Percentiles rank a stretch among this genome's conserved stretches.
These are phyloP conservation scores for Suhomyces sp. DNA, from an alignment of 805 yeast genomes.

Conservation along the genomic window DNA sequence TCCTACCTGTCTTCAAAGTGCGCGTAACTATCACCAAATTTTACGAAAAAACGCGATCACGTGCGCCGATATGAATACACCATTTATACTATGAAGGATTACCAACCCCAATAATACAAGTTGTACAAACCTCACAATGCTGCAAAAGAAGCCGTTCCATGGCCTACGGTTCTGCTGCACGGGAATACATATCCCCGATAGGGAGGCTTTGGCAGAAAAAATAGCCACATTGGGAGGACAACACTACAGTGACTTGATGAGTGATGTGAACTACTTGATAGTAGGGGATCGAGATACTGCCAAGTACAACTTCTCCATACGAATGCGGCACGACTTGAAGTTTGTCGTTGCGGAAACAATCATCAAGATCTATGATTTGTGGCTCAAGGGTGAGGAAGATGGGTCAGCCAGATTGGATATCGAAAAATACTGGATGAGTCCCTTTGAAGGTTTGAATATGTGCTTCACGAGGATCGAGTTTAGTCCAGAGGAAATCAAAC, in stretches of 20 bases:
- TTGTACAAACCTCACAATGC: slow-evolving; percentile 2
- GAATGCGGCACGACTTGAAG: slow-evolving; percentile 52
- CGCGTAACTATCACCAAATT: no score
- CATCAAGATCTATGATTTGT: slow-evolving; percentile 42
- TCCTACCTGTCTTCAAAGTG: no score
- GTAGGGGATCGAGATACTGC: slow-evolving; percentile 60
- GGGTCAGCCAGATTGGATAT: slow-evolving; percentile 18
- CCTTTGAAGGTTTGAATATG: slow-evolving; percentile 45
- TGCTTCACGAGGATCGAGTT: slow-evolving; percentile 44
- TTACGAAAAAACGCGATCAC: no score
- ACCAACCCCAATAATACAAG: no score
- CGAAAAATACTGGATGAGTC: slow-evolving; percentile 31
- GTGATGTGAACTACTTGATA: slow-evolving; percentile 57
- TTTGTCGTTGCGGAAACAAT: slow-evolving; percentile 53
- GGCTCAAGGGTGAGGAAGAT: slow-evolving; percentile 53
- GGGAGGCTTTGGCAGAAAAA: slow-evolving; percentile 45
- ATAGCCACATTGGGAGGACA: slow-evolving; percentile 60
- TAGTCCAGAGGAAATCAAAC: slow-evolving; percentile 12
- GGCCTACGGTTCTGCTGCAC: slow-evolving; percentile 60
- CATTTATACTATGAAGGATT: no score
- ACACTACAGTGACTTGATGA: slow-evolving; percentile 56
- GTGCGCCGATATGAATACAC: no score
- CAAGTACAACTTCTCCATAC: slow-evolving; percentile 52
- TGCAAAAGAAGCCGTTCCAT: slow-evolving; percentile 36
- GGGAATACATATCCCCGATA: slow-evolving; percentile 41